Evolutionary conservation across 2,329 filamentous ascomycete species (phyloP), one percentile per base, ranked within the genome.

Genomic region (Anthostomella pinea): DNA sequence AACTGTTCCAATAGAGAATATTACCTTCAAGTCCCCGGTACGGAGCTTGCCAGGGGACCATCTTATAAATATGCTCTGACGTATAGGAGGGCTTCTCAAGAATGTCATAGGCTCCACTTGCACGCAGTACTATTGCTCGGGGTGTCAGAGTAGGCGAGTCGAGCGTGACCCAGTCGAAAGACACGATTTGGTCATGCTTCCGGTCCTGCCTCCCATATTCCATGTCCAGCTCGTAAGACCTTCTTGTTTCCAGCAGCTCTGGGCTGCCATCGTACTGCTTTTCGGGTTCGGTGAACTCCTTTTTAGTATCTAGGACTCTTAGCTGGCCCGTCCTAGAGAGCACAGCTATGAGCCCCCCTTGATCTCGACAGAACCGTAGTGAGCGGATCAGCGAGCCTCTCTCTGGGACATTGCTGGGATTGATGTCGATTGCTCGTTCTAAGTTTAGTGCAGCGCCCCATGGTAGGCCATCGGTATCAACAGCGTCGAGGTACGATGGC

Each of bases 111-210:
- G 64, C 66, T 13, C 79, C 78, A 44, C 74, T 82, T 21, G 76
- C 76, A 17, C 79, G 69, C 17, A 83, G 57, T 2, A 78, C 77
- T 16, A 83, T 57, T 24, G 79, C 62, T n/a, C 79, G 69, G 19
- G 78, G 77, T 16, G 71, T 71, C 31, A 81, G 53, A 10, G 70
- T 68, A 3, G 75, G 66, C 3, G 74, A 77, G 8, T 72, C 67
- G 30, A 81, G 64, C 3, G 75, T 81, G 8, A 83, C 64, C 79
- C 80, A 84, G 54, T 84, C 80, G 55, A 83, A 83, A 0, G 79
- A 83, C 6, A 83, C 77, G 20, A 83, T 81, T 14, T 76, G 71
- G 37, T 82, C 75, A 48, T 73, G 69, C 56, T 74, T 73, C 46
- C 70, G 66, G 20, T 66, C 64, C 20, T 66, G 61, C 33, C 76